Conservation (phyloP, 345 rosid species). For the Camelina sativa region DNA sequence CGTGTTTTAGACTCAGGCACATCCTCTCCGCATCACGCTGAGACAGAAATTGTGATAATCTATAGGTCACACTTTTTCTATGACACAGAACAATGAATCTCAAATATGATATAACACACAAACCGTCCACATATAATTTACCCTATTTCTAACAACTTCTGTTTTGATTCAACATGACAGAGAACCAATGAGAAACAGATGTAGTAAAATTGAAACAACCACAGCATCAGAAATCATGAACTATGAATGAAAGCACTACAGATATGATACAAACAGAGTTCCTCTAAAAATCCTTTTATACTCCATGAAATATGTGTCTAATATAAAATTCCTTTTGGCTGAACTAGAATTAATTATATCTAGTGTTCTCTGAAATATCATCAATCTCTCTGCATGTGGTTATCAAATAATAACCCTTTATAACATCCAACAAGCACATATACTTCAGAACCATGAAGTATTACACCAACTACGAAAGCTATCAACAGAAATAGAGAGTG, state of each 20-base stretch:
- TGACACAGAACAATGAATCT: constrained; percentile 13
- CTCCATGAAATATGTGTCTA: not conserved
- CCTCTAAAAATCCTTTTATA: not conserved
- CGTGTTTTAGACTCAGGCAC: constrained; percentile 55
- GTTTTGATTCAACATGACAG: not conserved
- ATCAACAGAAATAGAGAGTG: constrained; percentile 12
- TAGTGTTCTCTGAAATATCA: constrained; percentile 12
- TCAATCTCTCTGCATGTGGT: not conserved
- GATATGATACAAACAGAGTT: constrained; percentile 3
- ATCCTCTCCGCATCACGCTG: constrained; percentile 80
- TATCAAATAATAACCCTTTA: constrained; percentile 2
- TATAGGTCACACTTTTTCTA: not conserved
- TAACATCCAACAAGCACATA: constrained; percentile 10
- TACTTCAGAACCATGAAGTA: constrained; percentile 2
- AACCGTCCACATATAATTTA: constrained; percentile 11
- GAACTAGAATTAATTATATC: constrained; percentile 3
- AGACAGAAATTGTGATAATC: constrained; percentile 20
- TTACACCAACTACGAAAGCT: constrained; percentile 3
- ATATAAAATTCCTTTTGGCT: not conserved
- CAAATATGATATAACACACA: constrained; percentile 7
- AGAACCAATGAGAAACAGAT: not conserved
- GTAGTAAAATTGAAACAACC: not conserved
- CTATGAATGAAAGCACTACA: not conserved
- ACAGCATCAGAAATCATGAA: not conserved
- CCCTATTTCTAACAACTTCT: constrained; percentile 8